Conservation (phyloP, 2,329 filamentous ascomycete species). For the Magnaporthiopsis rhizophila region DNA sequence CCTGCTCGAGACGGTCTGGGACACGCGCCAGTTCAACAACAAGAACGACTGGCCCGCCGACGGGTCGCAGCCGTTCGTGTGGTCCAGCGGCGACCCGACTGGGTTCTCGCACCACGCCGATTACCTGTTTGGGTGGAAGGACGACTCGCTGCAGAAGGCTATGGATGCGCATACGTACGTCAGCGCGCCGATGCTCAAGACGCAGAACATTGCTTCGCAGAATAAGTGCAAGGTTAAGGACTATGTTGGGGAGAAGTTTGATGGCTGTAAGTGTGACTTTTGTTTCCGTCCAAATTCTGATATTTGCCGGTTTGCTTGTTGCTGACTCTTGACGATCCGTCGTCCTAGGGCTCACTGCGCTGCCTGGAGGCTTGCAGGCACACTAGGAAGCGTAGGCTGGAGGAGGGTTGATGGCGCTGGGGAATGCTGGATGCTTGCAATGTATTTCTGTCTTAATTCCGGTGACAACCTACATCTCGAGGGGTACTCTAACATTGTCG, state of each 20-base stretch:
- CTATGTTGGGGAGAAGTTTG: constrained; percentile 19
- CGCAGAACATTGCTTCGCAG: constrained; percentile 19
- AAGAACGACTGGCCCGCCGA: constrained; percentile 28
- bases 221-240: constrained; percentile 20
- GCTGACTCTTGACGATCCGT: neutral
- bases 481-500: too few relatives aligned
- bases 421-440: neutral
- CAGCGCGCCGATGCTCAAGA: constrained; percentile 19
- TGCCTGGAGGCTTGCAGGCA: neutral
- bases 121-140: constrained; percentile 36
- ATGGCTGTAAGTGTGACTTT: constrained; percentile 19
- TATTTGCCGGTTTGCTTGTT: neutral
- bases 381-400: neutral
- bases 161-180: constrained; percentile 28
- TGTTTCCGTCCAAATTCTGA: neutral
- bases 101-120: constrained; percentile 32
- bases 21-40: constrained; percentile 26
- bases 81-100: constrained; percentile 27
- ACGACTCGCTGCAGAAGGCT: constrained; percentile 30
- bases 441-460: too few relatives aligned
- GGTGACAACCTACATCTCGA: too few relatives aligned
- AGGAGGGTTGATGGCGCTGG: neutral
- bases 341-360: neutral
- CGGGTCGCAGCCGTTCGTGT: constrained; percentile 31
- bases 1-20: constrained; percentile 31